Evolutionary conservation across 2,329 filamentous ascomycete species (phyloP), one percentile per base, ranked within the genome.

Genomic region (Calonectria honghensis): DNA sequence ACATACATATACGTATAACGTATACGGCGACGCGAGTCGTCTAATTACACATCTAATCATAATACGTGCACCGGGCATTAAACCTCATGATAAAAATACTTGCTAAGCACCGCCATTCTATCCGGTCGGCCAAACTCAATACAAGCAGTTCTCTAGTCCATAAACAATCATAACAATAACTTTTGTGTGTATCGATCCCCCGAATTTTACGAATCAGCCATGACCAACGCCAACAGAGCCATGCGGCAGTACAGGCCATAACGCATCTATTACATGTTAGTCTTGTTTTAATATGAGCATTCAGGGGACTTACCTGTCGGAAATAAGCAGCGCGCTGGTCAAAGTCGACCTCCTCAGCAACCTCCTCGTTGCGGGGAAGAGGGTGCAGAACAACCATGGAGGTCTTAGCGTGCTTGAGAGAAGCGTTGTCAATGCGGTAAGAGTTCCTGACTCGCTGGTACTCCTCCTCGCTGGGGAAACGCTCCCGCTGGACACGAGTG

Each of bases 171-270:
- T 24, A n/a, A 72, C 6, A 72, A 65, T 77, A 74, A 74, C 79
- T 77, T 80, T 79, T 73, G 11, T 52, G 51, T 73, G 63, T 48
- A 76, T 67, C 70, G 64, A 54, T 32, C 39, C 63, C 76, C 32
- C 73, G 64, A 57, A 69, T 57, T 70, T 66, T 82, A 84, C 68
- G 79, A 82, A 68, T 83, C 80, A 78, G 82, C 82, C 94, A 99
- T 94, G 85, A 98, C 95, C 85, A 98, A 89, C 79, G 97, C 97
- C 85, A 99, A 90, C 87, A 99, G 88, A 80, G 97, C 97, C 97
- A 99, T 99, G 85, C 97, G 94, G 86, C 95, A 97, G 90, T 98
- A 98, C 81, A 99, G 91, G 81, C 97, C 97, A 87, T 98, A 98
- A 87, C 94, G 93, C 96, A 98, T 98, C 96, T 98, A 82, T 73